phyloP scores from a whole-genome alignment of 495 filamentous ascomycete genomes.

The Xylaria bambusicola region DNA sequence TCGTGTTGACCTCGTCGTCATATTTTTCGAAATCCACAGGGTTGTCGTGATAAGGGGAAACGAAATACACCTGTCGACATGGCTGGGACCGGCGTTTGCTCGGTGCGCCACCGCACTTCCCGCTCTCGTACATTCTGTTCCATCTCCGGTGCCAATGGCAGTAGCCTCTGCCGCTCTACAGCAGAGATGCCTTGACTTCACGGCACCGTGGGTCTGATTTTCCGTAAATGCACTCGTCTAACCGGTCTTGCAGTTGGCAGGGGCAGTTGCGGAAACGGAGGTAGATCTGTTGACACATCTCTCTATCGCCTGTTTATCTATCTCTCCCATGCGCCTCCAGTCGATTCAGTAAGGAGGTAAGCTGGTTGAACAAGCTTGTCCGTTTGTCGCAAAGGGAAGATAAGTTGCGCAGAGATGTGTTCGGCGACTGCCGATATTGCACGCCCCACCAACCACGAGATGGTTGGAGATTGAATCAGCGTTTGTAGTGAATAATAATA shows the following conservation, averaged over 20 bases:
- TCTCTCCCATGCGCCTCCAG: not conserved
- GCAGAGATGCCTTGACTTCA: slow-evolving; percentile 6
- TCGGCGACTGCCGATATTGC: no score
- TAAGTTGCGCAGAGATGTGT: no score
- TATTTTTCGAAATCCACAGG: slow-evolving; percentile 15
- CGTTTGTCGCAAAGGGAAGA: no score
- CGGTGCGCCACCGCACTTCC: not conserved
- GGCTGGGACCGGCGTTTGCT: not conserved
- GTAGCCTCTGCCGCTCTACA: slow-evolving; percentile 19
- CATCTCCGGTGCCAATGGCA: slow-evolving; percentile 15
- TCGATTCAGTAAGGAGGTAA: no score
- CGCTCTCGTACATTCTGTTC: not conserved
- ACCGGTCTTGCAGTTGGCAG: slow-evolving; percentile 7
- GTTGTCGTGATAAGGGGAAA: slow-evolving; percentile 16
- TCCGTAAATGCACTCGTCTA: slow-evolving; percentile 7
- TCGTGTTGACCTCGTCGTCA: not conserved
- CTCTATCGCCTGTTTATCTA: no score
- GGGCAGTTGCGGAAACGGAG: slow-evolving; percentile 7
- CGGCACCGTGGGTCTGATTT: slow-evolving; percentile 14
- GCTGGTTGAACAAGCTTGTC: no score
- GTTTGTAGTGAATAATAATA: no score
- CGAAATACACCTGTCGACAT: not conserved
- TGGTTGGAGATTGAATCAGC: no score
- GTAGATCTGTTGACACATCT: slow-evolving; percentile 13
- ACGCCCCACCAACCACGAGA: no score